These are phyloP conservation scores for Taiozyma sp. DNA, from an alignment of 1,139 yeast species.

Conservation along the genomic window DNA sequence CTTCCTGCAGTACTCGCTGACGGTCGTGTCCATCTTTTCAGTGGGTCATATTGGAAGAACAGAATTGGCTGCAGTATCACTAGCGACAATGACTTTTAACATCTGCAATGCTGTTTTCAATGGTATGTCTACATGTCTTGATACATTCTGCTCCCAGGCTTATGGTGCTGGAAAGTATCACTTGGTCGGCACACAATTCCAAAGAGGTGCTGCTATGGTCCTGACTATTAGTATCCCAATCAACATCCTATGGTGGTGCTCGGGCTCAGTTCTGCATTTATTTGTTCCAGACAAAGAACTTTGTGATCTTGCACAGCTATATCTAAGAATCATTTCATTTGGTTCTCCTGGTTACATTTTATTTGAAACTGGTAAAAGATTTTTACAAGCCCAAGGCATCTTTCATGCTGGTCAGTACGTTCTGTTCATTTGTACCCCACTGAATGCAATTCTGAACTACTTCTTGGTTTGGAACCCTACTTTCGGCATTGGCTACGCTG, in stretches of 20 bases:
- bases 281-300: constrained; percentile 32
- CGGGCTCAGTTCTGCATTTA: constrained; percentile 26
- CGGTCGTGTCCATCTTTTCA: constrained; percentile 73
- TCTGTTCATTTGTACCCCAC: constrained; percentile 33
- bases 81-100: constrained; percentile 44
- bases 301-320: constrained; percentile 30
- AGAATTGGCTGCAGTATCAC: constrained; percentile 33
- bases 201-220: constrained; percentile 38
- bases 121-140: constrained; percentile 51
- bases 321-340: constrained; percentile 29
- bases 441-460: constrained; percentile 31
- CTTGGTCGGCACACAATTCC: constrained; percentile 38
- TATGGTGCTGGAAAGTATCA: constrained; percentile 34
- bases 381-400: constrained; percentile 36
- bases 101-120: constrained; percentile 45
- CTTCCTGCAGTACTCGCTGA: constrained; percentile 68
- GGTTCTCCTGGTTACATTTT: constrained; percentile 35
- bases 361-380: constrained; percentile 39
- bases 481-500: constrained; percentile 34
- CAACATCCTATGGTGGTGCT: constrained; percentile 35
- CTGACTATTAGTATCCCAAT: constrained; percentile 30
- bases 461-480: constrained; percentile 30
- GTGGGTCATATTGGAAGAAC: constrained; percentile 77
- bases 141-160: constrained; percentile 50
- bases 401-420: constrained; percentile 38